phyloP scores from a whole-genome alignment of 441 rosid genomes.

The Breynia disticha region DNA sequence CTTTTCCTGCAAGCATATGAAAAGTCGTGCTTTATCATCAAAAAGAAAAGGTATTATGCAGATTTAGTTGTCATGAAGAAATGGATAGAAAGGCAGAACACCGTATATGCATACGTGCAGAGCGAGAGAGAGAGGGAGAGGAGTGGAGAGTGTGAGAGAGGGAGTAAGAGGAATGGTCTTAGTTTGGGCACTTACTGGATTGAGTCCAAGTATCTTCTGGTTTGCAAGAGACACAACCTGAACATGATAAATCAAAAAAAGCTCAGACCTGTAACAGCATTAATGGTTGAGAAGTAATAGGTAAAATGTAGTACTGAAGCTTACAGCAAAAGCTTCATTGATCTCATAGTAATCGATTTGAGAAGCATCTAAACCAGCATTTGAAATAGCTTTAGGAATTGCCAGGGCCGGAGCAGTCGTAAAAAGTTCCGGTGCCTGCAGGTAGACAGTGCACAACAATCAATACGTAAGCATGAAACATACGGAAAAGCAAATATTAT shows the following conservation, averaged over 20 bases:
- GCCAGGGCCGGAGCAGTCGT: conserved; percentile 93
- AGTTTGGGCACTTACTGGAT: conserved; percentile 48
- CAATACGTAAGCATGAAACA: conserved; percentile 12
- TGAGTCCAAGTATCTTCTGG: conserved; percentile 69
- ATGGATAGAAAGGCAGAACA: neutral
- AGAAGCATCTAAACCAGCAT: conserved; percentile 74
- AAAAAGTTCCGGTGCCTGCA: conserved; percentile 82
- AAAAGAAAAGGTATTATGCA: neutral
- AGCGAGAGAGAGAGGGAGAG: no score
- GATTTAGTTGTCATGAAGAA: neutral
- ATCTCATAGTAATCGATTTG: conserved; percentile 87
- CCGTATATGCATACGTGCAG: no score
- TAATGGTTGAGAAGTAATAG: conserved; percentile 1
- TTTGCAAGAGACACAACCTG: conserved; percentile 96
- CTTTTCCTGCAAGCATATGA: conserved; percentile 45
- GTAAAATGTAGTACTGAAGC: conserved; percentile 11
- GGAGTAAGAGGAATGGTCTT: neutral
- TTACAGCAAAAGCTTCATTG: conserved; percentile 96
- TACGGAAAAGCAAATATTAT: conserved; percentile 1
- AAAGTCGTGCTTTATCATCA: neutral
- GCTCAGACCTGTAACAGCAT: conserved; percentile 4
- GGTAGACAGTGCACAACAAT: conserved; percentile 3
- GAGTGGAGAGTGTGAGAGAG: no score
- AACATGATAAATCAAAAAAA: conserved; percentile 6
- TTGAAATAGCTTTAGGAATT: conserved; percentile 71